Evolutionary conservation across 441 rosid genomes (phyloP).

Genomic region (Theobroma grandiflorum): DNA sequence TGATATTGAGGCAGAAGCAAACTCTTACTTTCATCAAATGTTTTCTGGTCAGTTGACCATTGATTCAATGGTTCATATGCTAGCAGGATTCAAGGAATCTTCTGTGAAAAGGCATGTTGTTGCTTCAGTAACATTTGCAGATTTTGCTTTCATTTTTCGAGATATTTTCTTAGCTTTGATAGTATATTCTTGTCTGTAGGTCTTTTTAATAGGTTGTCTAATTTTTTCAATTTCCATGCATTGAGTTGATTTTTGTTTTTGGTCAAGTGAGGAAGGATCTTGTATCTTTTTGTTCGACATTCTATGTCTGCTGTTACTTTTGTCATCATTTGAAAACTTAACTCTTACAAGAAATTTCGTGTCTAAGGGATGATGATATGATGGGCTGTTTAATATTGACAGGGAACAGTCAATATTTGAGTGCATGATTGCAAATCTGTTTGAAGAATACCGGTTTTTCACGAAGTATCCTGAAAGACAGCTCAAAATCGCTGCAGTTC

Average conservation of each 20-base stretch:
- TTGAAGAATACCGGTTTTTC: slow-evolving; percentile 96
- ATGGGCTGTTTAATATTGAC: slow-evolving; percentile 35
- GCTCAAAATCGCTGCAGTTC: slow-evolving; percentile 92
- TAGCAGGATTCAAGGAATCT: slow-evolving; percentile 92
- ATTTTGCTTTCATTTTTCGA: background rate
- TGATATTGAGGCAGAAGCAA: slow-evolving; percentile 94
- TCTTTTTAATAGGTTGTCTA: background rate
- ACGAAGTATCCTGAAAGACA: slow-evolving; percentile 98
- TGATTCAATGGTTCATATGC: slow-evolving; percentile 98
- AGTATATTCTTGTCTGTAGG: background rate
- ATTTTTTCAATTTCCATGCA: background rate
- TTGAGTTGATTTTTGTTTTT: background rate
- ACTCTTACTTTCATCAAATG: slow-evolving; percentile 96
- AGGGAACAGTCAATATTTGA: slow-evolving; percentile 96
- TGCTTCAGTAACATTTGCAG: background rate
- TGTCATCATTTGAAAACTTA: background rate
- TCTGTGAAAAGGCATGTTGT: slow-evolving; percentile 68
- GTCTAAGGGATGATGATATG: background rate
- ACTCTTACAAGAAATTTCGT: background rate
- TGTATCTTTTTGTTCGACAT: background rate
- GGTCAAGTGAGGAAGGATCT: background rate
- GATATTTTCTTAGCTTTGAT: background rate
- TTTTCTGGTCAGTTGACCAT: slow-evolving; percentile 85
- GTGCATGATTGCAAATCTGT: slow-evolving; percentile 95
- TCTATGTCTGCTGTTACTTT: slow-evolving; percentile 2